Percentiles rank a stretch among this genome's conserved stretches.
Evolutionary conservation across 192 early-diverging fungal species (phyloP).

Genomic region (Backusella morwellensis): DNA sequence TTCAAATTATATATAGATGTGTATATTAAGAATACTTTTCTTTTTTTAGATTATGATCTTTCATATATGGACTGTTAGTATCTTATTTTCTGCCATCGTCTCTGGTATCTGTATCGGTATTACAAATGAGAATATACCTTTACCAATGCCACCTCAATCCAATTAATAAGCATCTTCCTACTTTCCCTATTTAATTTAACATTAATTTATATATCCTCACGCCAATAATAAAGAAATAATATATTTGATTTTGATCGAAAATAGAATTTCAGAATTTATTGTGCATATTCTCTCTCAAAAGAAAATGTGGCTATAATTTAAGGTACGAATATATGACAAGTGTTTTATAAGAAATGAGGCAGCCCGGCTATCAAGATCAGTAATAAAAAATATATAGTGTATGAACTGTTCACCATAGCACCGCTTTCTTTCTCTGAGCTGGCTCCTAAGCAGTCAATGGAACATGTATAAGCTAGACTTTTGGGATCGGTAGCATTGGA

Average conservation of each 20-base stretch:
- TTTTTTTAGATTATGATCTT: constrained; percentile 10
- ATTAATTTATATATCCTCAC: neutral
- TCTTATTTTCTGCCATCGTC: neutral
- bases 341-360: neutral
- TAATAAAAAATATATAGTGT: neutral
- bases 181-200: neutral
- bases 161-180: neutral
- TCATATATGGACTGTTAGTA: constrained; percentile 5
- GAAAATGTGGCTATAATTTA: neutral
- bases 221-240: neutral
- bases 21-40: neutral
- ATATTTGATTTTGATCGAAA: neutral
- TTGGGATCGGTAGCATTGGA: constrained; percentile 3
- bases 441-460: constrained; percentile 14
- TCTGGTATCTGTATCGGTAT: neutral
- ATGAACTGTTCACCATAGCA: neutral
- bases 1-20: neutral
- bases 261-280: neutral
- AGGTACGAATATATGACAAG: too few species aligned
- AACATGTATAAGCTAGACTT: constrained; percentile 32
- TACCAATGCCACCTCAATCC: neutral
- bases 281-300: too few species aligned
- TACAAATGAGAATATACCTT: constrained; percentile 12
- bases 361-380: neutral
- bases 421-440: neutral